Evolutionary conservation across 257 asterid genomes (phyloP).

Genomic region (Coffea canephora): DNA sequence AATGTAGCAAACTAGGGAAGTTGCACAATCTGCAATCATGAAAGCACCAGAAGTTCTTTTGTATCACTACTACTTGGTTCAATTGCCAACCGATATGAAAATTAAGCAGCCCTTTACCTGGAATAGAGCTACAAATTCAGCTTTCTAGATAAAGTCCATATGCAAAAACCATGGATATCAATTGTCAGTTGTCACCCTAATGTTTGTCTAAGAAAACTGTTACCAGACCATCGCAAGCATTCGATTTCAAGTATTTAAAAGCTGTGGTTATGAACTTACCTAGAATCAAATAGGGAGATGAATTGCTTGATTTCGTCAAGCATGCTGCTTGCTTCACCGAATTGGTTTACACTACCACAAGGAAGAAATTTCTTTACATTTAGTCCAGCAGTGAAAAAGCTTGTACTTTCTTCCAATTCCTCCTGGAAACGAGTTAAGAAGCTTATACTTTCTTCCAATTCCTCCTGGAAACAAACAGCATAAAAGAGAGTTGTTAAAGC

Average conservation of each 20-base stretch:
- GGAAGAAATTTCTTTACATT: not conserved
- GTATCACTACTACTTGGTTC: not conserved
- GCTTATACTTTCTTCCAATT: not conserved
- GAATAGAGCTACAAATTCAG: too few relatives aligned
- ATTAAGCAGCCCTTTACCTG: too few relatives aligned
- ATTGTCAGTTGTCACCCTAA: too few relatives aligned
- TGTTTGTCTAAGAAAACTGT: too few relatives aligned
- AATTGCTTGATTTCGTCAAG: slow-evolving; percentile 7
- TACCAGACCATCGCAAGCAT: too few relatives aligned
- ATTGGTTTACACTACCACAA: not conserved
- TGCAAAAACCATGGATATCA: too few relatives aligned
- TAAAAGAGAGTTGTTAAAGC: not conserved
- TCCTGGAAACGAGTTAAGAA: not conserved
- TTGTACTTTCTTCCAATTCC: not conserved
- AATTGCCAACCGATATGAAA: too few relatives aligned
- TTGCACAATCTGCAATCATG: not conserved
- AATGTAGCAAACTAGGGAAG: not conserved
- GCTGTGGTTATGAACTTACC: not conserved
- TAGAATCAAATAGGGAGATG: not conserved
- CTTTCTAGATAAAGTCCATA: too few relatives aligned
- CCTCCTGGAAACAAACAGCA: not conserved
- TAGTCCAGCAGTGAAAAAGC: not conserved
- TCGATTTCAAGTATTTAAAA: too few relatives aligned
- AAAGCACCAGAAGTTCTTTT: not conserved
- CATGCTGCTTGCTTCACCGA: not conserved